A percentile compares a stretch with the other conserved stretches of the same genome.
Evolutionary conservation across 2,329 filamentous ascomycete genomes (phyloP).

Genomic region (Lojkania enalia): DNA sequence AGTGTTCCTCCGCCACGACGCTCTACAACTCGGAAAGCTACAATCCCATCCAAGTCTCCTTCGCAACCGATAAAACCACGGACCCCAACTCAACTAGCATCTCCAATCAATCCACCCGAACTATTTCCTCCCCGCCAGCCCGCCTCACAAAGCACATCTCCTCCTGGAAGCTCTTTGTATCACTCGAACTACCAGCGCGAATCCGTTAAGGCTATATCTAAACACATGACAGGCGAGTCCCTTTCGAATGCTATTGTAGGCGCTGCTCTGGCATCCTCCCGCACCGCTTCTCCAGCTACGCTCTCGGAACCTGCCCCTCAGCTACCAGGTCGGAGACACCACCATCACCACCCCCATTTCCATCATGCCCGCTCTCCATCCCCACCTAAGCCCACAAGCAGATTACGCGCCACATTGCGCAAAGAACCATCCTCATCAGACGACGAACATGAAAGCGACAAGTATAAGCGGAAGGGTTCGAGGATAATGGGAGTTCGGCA

Average conservation of each 20-base stretch:
- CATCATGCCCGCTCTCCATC: constrained; percentile 44
- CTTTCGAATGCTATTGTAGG: constrained; percentile 76
- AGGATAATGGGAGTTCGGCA: constrained; percentile 53
- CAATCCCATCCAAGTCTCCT: constrained; percentile 17
- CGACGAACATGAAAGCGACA: constrained; percentile 59
- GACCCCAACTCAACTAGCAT: constrained; percentile 29
- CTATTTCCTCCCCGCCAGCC: constrained; percentile 25
- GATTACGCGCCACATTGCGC: constrained; percentile 68
- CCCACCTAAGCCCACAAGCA: constrained; percentile 49
- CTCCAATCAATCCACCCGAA: constrained; percentile 26
- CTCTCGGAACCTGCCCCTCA: constrained; percentile 41
- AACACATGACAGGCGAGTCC: constrained; percentile 62
- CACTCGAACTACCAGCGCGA: constrained; percentile 47
- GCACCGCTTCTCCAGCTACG: constrained; percentile 48
- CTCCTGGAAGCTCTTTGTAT: constrained; percentile 31
- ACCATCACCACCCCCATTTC: constrained; percentile 42
- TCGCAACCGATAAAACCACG: constrained; percentile 34
- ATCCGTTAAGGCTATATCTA: constrained; percentile 44
- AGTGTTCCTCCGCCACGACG: constrained; percentile 42
- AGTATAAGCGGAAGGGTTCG: constrained; percentile 58
- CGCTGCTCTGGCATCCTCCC: constrained; percentile 70
- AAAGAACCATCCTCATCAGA: constrained; percentile 50
- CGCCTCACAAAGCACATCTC: constrained; percentile 25
- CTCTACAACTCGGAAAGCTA: constrained; percentile 17
- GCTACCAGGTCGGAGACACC: constrained; percentile 48